These are phyloP conservation scores for Acorus gramineus DNA, from an alignment of 106 monocot genomes.

Conservation along the genomic window DNA sequence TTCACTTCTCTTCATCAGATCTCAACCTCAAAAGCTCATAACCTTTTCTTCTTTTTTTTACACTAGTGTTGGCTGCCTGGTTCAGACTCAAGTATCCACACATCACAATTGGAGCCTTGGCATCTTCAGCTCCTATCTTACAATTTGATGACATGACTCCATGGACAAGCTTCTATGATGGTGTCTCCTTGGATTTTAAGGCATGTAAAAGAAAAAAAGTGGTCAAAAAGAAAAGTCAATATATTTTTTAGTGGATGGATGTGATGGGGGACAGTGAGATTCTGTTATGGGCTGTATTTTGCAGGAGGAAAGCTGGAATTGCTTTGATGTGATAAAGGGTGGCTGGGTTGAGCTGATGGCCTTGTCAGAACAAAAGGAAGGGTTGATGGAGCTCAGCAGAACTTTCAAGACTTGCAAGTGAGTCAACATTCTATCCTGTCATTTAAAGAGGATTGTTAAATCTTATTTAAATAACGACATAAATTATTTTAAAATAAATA, in stretches of 20 bases:
- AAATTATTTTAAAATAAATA: no score
- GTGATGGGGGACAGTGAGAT: background rate
- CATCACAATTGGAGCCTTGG: slow-evolving; percentile 72
- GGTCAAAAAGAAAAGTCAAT: background rate
- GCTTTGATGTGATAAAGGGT: slow-evolving; percentile 75
- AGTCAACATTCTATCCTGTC: background rate
- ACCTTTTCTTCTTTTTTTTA: background rate
- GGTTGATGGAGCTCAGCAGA: slow-evolving; percentile 48
- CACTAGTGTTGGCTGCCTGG: slow-evolving; percentile 90
- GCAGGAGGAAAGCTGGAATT: slow-evolving; percentile 73
- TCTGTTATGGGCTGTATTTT: slow-evolving; percentile 3
- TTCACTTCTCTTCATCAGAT: no score
- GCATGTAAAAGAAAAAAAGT: slow-evolving; percentile 3
- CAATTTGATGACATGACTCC: slow-evolving; percentile 82
- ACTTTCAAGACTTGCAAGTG: slow-evolving; percentile 60
- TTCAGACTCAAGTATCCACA: slow-evolving; percentile 95
- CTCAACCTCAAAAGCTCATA: no score
- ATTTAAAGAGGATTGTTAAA: no score
- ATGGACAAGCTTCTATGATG: slow-evolving; percentile 83
- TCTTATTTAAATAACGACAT: no score
- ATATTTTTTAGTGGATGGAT: background rate
- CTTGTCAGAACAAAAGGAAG: slow-evolving; percentile 33
- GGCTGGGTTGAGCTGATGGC: slow-evolving; percentile 74
- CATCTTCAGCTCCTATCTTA: slow-evolving; percentile 87
- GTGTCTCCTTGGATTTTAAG: slow-evolving; percentile 82